Evolutionary conservation across 768 basidiomycete genomes (phyloP), one percentile per base, ranked within the genome.

Genomic region (Lactarius hengduanensis): DNA sequence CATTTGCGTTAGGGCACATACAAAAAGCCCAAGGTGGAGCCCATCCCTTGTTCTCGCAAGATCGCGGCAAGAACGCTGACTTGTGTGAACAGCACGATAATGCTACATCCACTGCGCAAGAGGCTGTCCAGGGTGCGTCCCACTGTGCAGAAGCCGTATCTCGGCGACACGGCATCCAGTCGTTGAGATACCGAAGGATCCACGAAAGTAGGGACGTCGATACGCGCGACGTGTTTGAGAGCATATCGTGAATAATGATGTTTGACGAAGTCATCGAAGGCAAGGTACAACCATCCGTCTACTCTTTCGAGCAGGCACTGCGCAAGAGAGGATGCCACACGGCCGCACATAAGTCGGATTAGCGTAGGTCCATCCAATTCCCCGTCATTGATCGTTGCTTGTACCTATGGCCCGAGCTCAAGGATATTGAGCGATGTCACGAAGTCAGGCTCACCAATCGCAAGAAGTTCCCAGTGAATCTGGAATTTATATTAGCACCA

Each of bases 171-270:
- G 34, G 83, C 75, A 62, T 89, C 84, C 30, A 92, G 77, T 70
- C 90, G 90, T 32, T 83, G 79, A 69, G 87, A 87, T 11, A 91
- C 79, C 9, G 82, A 81, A 6, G 87, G 80, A 74, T 91, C 88
- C 63, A 87, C 82, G 64, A 85, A 92, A 0, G 91, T 91, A 1
- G 90, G 89, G 2, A 92, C 80, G 73, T 93, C 91, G 38, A 93
- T 81, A 8, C 91, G 83, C 26, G 84, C 85, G 74, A 88, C 82
- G 11, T 88, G 86, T 36, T 79, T 78, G 74, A 91, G 91, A 62
- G 84, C 83, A 69, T 87, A 87, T 13, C 82, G 74, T 3, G 87
- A 80, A 73, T 88, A 91, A 73, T 83, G 82, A 64, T 78, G 81
- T 69, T 85, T 86, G 72, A 91, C 86, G 36, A 83, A 80, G 40